These are phyloP conservation scores for Tetrastigma voinierianum DNA, from an alignment of 164 flowering plant species.

Conservation along the genomic window DNA sequence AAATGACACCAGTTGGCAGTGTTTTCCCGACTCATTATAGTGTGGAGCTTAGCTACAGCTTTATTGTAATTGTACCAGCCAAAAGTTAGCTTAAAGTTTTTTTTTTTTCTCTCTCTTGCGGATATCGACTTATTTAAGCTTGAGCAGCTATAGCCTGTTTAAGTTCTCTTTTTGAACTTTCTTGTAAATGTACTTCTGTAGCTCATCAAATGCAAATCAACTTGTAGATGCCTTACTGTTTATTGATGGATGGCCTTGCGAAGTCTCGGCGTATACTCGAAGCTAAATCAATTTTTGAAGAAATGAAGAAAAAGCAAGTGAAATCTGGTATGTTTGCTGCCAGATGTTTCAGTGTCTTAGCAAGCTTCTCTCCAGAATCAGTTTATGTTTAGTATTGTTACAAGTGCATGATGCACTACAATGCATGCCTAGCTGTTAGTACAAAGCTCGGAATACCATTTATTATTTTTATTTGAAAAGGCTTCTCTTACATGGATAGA, in stretches of 20 bases:
- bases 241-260: constrained; percentile 87
- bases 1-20: not conserved
- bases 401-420: not conserved
- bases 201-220: constrained; percentile 12
- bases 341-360: not conserved
- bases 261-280: constrained; percentile 75
- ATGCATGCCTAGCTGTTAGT: not conserved
- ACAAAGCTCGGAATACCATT: not conserved
- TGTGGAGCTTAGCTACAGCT: no score
- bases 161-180: not conserved
- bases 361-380: not conserved
- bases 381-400: not conserved
- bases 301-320: constrained; percentile 56
- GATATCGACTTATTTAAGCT: not conserved
- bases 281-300: constrained; percentile 67
- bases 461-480: no score
- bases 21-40: not conserved
- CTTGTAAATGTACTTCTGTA: not conserved
- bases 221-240: constrained; percentile 86
- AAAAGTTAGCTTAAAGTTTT: not conserved
- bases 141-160: not conserved
- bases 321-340: constrained; percentile 55
- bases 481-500: no score
- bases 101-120: not conserved
- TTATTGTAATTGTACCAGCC: no score